Base-by-base conservation (phyloP, 1,139 yeast species). In the Arxiozyma heterogenica region DNA sequence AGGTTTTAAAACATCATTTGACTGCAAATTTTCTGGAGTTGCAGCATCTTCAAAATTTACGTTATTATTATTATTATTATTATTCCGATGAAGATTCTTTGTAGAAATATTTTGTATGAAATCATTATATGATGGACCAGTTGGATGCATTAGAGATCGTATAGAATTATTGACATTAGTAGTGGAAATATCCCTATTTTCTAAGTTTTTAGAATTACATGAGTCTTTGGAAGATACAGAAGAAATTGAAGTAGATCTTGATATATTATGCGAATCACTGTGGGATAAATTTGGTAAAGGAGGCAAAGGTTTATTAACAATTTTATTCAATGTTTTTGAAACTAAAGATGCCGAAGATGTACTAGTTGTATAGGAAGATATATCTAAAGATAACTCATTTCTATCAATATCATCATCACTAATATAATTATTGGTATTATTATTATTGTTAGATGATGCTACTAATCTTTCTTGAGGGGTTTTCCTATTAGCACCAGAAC, bases 301-400 rank as follows among this genome's bases (percentile, higher is more conserved):
- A 23, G 68, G 70, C 56, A 64, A 53, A 34, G 66, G 68, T 51
- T 66, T 65, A 52, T 65, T 65, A 25, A 64, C 65, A 44, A 66
- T 62, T 51, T 64, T 64, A 42, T 63, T 65, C 44, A 63, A 58
- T 44, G 58, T 56, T 46, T 58, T 58, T 8, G 51, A 39, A n/a
- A 21, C 27, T 12, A 47, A 41, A 21, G 53, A 21, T 27, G 51
- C n/a, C 17, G 53, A 47, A 15, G 61, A 53, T 21, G 42, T 21
- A 23, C 20, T 34, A 3, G 58, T 52, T 47, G 57, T 56, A 12
- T 54, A 51, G n/a, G 51, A 9, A 12, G 47, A 38, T 12, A 34
- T 18, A 21, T 34, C 38, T 23, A 43, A n/a, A 17, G 41, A 17
- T 34, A 51, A 25, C 22, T 39, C 51, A 43, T 47, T 47, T 23